These are phyloP conservation scores for Phaeosphaeria sp. DNA, from an alignment of 2,329 filamentous ascomycete genomes.

Conservation along the genomic window DNA sequence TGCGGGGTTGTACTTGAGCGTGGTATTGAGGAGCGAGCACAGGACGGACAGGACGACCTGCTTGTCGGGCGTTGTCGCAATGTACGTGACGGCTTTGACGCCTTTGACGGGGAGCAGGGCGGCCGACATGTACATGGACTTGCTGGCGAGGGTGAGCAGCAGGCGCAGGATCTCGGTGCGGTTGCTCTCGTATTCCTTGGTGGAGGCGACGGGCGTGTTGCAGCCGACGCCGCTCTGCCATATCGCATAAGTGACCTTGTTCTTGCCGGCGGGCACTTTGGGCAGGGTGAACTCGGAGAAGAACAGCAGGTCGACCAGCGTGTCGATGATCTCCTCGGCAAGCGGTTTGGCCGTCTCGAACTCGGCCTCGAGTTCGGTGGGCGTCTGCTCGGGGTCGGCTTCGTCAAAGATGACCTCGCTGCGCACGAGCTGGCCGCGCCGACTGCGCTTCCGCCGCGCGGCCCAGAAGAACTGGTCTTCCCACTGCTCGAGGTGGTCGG, in stretches of 20 bases:
- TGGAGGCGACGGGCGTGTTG: conserved; percentile 85
- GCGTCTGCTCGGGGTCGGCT: conserved; percentile 61
- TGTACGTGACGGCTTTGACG: conserved; percentile 83
- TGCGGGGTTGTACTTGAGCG: conserved; percentile 93
- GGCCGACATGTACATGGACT: conserved; percentile 89
- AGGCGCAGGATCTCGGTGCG: conserved; percentile 87
- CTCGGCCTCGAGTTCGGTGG: conserved; percentile 61
- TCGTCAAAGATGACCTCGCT: conserved; percentile 86
- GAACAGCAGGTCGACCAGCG: conserved; percentile 87
- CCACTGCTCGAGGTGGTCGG: conserved; percentile 81
- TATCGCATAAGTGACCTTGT: conserved; percentile 89
- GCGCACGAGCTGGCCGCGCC: conserved; percentile 54
- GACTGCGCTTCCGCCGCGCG: conserved; percentile 67
- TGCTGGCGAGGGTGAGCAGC: conserved; percentile 83
- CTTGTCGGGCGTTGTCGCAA: conserved; percentile 87
- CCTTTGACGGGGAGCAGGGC: conserved; percentile 79
- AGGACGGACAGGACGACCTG: conserved; percentile 88
- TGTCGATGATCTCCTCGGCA: conserved; percentile 91
- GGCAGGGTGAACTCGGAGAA: conserved; percentile 89
- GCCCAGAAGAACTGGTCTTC: conserved; percentile 95
- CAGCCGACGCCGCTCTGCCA: conserved; percentile 99
- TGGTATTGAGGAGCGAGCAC: conserved; percentile 95
- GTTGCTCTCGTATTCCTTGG: conserved; percentile 91
- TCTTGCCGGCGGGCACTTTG: conserved; percentile 70
- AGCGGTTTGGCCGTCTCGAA: conserved; percentile 86